These are phyloP conservation scores for Prinsepia uniflora DNA, from an alignment of 306 rosid species.

Conservation along the genomic window DNA sequence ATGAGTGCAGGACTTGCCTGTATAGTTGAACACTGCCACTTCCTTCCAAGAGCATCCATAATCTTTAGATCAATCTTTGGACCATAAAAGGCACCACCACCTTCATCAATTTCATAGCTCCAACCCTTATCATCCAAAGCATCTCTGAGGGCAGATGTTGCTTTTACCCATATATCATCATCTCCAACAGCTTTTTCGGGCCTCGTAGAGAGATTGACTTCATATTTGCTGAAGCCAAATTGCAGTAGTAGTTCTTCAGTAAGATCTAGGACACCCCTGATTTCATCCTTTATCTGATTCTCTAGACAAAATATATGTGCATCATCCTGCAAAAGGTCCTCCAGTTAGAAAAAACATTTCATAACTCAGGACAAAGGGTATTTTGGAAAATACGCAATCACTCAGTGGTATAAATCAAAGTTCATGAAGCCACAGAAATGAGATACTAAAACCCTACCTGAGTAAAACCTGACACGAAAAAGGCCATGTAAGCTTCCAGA, in stretches of 20 bases:
- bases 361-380: background rate
- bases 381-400: no score
- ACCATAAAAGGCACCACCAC: slow-evolving; percentile 98
- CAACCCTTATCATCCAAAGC: slow-evolving; percentile 94
- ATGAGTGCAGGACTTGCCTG: slow-evolving; percentile 54
- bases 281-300: slow-evolving; percentile 88
- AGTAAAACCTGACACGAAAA: slow-evolving; percentile 92
- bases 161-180: slow-evolving; percentile 83
- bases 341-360: slow-evolving; percentile 25
- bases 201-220: slow-evolving; percentile 89
- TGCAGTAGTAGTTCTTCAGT: slow-evolving; percentile 69
- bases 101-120: slow-evolving; percentile 86
- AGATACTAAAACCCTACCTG: slow-evolving; percentile 50
- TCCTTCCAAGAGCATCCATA: slow-evolving; percentile 99
- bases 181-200: slow-evolving; percentile 89
- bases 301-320: slow-evolving; percentile 96
- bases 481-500: slow-evolving; percentile 98
- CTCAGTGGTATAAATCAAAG: no score
- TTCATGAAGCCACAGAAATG: background rate
- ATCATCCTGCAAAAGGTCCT: slow-evolving; percentile 68
- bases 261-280: slow-evolving; percentile 92
- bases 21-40: slow-evolving; percentile 99
- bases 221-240: slow-evolving; percentile 90
- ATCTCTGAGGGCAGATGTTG: slow-evolving; percentile 79
- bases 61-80: slow-evolving; percentile 98